Evolutionary conservation across 108 stramenopile species (phyloP), one percentile per base, ranked within the genome.

Genomic region (Skeletonema costatum): DNA sequence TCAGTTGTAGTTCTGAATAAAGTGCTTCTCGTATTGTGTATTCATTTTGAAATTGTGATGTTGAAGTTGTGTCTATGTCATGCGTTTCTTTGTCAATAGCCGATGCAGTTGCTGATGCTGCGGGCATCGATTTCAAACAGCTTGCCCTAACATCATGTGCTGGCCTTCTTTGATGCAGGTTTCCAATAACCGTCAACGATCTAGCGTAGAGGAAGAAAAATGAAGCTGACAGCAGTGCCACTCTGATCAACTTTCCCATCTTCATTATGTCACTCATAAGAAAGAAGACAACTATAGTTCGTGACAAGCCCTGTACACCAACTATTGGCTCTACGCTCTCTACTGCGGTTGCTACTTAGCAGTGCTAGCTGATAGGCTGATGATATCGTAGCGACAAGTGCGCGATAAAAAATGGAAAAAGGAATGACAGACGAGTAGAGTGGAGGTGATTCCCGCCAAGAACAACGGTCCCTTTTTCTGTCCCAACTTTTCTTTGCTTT

Each of bases 1-100:
- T 50, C 30, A 53, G 9, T 14, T 14, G 25, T 0, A 70, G 53
- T 25, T 70, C 70, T 13, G 56, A 35, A 39, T 59, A 70, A 19
- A 29, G 11, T 14, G 70, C 58, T 41, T 59, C 70, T 16, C 70
- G 35, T 33, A 70, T 70, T 33, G 25, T 56, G 53, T 56, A 56
- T 8, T 56, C 53, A 21, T 56, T 56, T 25, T 56, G 21, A 11
- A 56, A 56, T 25, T 16, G 19, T 25, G 25, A 56, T 9, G 7
- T 29, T 25, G 19, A 56, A 56, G 53, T 6, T 56, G 25, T 2
- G 4, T 56, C 53, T 56, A 25, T 25, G 53, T 10, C 53, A 29
- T 46, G 3, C 44, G 2, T 16, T 46, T 46, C 44, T 3, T 10
- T 4, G 25, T 25, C 25, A 56, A 10, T 25, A 25, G 53, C 9